Evolutionary conservation across 2,329 filamentous ascomycete species (phyloP).

Genomic region (Penicillium sp.): DNA sequence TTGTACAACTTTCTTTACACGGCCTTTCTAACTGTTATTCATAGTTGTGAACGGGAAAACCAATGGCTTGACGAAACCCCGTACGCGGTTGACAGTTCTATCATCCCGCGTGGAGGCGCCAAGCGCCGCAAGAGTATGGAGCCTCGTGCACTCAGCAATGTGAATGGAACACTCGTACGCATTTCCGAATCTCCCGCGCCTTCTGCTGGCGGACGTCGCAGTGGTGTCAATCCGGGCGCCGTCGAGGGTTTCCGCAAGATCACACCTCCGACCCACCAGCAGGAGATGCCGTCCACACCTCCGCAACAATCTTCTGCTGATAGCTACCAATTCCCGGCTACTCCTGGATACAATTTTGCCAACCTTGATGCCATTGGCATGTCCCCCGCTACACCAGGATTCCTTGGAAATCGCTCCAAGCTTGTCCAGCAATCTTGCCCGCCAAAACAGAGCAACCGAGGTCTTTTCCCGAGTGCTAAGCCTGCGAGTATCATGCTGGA

Average conservation of each 20-base stretch:
- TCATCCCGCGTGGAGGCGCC: constrained; percentile 66
- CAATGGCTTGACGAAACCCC: constrained; percentile 71
- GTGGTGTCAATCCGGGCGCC: constrained; percentile 29
- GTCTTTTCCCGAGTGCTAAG: constrained; percentile 36
- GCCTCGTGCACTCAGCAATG: constrained; percentile 65
- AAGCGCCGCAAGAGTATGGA: constrained; percentile 80
- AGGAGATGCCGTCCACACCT: constrained; percentile 17
- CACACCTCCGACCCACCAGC: constrained; percentile 29
- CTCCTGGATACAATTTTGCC: constrained; percentile 36
- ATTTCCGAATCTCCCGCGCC: constrained; percentile 25
- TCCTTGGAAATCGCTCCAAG: constrained; percentile 41
- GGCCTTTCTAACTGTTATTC: constrained; percentile 11
- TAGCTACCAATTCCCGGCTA: constrained; percentile 30
- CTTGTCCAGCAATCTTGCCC: constrained; percentile 54
- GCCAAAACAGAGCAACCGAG: constrained; percentile 49
- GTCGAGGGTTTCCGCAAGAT: constrained; percentile 35
- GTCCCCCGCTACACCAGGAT: constrained; percentile 48
- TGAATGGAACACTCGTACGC: constrained; percentile 61
- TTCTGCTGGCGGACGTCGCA: constrained; percentile 29
- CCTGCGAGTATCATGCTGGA: constrained; percentile 3
- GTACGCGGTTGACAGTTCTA: constrained; percentile 66
- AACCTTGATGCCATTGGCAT: constrained; percentile 40
- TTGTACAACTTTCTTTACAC: neutral
- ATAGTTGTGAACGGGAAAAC: constrained; percentile 71
- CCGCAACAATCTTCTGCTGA: constrained; percentile 10